These are phyloP conservation scores for Diutina ranongensis DNA, from an alignment of 1,139 yeast species.

Conservation along the genomic window DNA sequence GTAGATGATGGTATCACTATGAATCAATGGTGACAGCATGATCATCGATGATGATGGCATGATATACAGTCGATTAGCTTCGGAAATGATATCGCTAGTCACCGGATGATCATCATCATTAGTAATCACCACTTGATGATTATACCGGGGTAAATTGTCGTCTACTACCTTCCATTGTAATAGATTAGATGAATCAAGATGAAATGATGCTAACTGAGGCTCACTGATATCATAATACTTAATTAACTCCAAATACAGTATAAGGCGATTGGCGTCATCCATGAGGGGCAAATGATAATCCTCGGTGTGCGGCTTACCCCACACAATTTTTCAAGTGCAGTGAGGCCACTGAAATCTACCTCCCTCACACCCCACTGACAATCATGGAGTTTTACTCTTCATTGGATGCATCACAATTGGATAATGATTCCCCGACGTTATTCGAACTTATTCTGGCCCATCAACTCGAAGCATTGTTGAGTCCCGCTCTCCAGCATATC, in stretches of 20 bases:
- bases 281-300: no score
- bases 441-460: conserved; percentile 75
- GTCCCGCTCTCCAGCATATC: conserved; percentile 76
- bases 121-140: background rate
- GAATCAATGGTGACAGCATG: no score
- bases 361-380: background rate
- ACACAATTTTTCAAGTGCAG: background rate
- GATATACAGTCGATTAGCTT: background rate
- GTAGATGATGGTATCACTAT: background rate
- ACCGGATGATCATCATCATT: background rate
- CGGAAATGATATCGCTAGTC: background rate
- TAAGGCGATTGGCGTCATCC: background rate
- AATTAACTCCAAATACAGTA: background rate
- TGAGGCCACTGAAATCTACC: no score
- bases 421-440: conserved; percentile 66
- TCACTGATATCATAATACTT: no score
- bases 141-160: no score
- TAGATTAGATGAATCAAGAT: background rate
- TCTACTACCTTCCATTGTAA: no score
- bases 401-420: conserved; percentile 63
- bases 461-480: conserved; percentile 65
- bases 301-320: no score
- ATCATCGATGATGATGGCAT: background rate
- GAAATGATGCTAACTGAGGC: background rate
- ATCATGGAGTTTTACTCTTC: conserved; percentile 80